These are phyloP conservation scores for Malus asiatica DNA, from an alignment of 306 rosid species.

Conservation along the genomic window DNA sequence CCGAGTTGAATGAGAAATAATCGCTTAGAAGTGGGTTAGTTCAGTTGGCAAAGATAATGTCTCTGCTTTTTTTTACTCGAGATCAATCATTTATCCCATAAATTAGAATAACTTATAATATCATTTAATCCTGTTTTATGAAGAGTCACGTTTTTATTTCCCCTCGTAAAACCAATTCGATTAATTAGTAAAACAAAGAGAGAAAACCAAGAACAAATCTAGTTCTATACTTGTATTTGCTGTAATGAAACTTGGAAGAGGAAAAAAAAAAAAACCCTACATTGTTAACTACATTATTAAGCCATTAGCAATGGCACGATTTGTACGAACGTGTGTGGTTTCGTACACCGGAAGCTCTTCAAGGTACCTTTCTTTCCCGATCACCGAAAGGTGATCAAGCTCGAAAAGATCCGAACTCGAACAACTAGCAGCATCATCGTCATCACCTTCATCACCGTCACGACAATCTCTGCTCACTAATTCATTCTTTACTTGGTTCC, in stretches of 20 bases:
- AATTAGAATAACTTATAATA: too few species aligned
- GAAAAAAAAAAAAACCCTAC: not conserved
- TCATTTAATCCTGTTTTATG: not conserved
- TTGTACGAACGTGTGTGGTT: slow-evolving; percentile 51
- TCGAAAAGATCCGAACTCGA: slow-evolving; percentile 98
- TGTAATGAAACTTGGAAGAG: not conserved
- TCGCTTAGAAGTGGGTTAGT: not conserved
- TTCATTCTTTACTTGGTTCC: slow-evolving; percentile 36
- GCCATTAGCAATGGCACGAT: slow-evolving; percentile 68
- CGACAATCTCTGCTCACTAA: slow-evolving; percentile 21
- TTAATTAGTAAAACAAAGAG: not conserved
- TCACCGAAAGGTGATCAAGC: slow-evolving; percentile 59
- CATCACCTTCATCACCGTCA: slow-evolving; percentile 16
- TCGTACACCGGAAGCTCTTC: slow-evolving; percentile 93
- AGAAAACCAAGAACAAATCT: not conserved
- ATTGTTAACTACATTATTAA: slow-evolving; percentile 22
- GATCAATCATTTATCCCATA: not conserved
- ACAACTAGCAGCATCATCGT: slow-evolving; percentile 59
- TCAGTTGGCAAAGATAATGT: not conserved
- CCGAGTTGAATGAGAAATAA: not conserved
- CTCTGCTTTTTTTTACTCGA: rapidly evolving
- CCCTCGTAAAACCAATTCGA: not conserved
- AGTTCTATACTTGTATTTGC: not conserved
- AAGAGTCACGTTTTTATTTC: not conserved
- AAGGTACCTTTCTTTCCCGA: slow-evolving; percentile 36